A percentile compares a stretch with the other conserved stretches of the same genome.
These are phyloP conservation scores for Epichloe sibirici DNA, from an alignment of 2,329 filamentous ascomycete species.

Conservation along the genomic window DNA sequence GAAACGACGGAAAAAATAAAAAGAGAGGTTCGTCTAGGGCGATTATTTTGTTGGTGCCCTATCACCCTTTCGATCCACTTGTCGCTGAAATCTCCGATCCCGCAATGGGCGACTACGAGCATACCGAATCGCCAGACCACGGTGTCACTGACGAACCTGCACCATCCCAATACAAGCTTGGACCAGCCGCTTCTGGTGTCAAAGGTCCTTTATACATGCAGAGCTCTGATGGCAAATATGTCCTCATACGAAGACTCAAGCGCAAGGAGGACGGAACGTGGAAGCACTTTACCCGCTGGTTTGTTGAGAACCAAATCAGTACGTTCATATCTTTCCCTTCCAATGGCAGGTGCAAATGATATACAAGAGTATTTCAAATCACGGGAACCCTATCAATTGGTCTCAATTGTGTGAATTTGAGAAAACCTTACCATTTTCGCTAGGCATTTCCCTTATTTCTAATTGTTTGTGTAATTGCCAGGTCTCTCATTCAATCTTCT, in stretches of 20 bases:
- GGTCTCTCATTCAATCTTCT: slow-evolving; percentile 80
- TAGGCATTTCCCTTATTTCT: slow-evolving; percentile 6
- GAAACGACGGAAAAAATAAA: background rate
- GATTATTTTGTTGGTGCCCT: background rate
- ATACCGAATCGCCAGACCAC: slow-evolving; percentile 6
- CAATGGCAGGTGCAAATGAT: slow-evolving; percentile 3
- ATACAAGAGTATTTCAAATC: background rate
- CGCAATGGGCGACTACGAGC: slow-evolving; percentile 4
- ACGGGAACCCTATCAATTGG: background rate
- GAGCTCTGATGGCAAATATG: slow-evolving; percentile 35
- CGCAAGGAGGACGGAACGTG: slow-evolving; percentile 49
- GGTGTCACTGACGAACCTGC: slow-evolving; percentile 11
- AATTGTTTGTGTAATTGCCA: slow-evolving; percentile 7
- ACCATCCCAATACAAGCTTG: slow-evolving; percentile 18
- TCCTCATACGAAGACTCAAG: slow-evolving; percentile 45
- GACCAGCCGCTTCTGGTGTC: slow-evolving; percentile 4
- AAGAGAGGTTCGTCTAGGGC: background rate
- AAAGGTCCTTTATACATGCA: slow-evolving; percentile 46
- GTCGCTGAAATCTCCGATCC: background rate
- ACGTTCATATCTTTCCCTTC: slow-evolving; percentile 22
- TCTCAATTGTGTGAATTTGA: background rate
- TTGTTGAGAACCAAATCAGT: slow-evolving; percentile 74
- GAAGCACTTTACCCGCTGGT: slow-evolving; percentile 52
- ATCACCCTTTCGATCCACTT: background rate
- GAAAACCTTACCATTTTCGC: background rate